Evolutionary conservation across 106 monocot species (phyloP).

Genomic region (Narthecium ossifragum): DNA sequence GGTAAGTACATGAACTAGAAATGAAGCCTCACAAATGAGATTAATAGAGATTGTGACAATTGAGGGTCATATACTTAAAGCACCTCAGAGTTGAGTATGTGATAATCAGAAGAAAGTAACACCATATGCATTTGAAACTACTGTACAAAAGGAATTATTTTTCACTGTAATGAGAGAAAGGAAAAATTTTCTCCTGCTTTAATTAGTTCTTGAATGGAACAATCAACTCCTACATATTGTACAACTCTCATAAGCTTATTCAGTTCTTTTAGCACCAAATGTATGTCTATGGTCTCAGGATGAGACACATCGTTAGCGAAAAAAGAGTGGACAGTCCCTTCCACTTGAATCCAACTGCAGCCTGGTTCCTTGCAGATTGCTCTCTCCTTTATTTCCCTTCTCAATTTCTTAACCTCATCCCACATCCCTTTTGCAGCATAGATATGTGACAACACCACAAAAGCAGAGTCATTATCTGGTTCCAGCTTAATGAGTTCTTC

Average conservation of each 20-base stretch:
- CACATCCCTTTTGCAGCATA: conserved; percentile 7
- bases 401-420: conserved; percentile 11
- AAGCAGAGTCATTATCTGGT: conserved; percentile 2
- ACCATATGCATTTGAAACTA: too few relatives aligned
- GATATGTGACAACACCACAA: conserved; percentile 4
- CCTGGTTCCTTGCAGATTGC: conserved; percentile 10
- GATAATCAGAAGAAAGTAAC: too few relatives aligned
- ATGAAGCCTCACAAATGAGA: too few relatives aligned
- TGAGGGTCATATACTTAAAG: too few relatives aligned
- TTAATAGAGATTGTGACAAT: too few relatives aligned
- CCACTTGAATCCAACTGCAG: conserved; percentile 9
- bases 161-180: too few relatives aligned
- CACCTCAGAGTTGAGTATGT: too few relatives aligned
- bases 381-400: conserved; percentile 8
- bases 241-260: not conserved
- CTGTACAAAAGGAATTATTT: too few relatives aligned
- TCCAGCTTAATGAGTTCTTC: not conserved
- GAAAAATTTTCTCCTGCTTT: too few relatives aligned
- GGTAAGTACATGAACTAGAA: too few relatives aligned
- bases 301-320: conserved; percentile 4
- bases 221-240: too few relatives aligned
- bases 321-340: conserved; percentile 2
- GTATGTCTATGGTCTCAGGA: not conserved
- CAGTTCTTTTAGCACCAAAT: not conserved
- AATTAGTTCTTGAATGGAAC: too few relatives aligned